Evolutionary conservation across 768 basidiomycete genomes (phyloP).

Genomic region (Crassisporium funariophilum): DNA sequence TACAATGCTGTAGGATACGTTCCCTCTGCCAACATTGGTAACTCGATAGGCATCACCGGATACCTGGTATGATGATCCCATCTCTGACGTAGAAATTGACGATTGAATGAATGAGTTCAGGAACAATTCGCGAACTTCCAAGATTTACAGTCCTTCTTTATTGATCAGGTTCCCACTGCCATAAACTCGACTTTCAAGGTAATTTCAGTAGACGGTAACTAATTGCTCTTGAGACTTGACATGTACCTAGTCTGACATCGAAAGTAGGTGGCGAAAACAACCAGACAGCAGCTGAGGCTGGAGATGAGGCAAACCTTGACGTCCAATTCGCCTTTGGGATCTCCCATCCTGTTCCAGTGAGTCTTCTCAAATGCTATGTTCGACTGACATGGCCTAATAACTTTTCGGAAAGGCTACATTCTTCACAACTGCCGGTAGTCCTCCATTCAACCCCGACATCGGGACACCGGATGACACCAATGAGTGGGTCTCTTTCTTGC

Average conservation of each 20-base stretch:
- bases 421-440: constrained; percentile 60
- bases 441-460: constrained; percentile 56
- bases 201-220: constrained; percentile 57
- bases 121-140: constrained; percentile 50
- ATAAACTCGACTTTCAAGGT: constrained; percentile 51
- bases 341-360: constrained; percentile 55
- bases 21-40: constrained; percentile 43
- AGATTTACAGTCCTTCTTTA: constrained; percentile 54
- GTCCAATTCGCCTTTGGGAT: constrained; percentile 65
- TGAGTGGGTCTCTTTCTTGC: constrained; percentile 27
- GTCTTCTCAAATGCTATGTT: neutral
- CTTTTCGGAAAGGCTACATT: constrained; percentile 41
- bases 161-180: constrained; percentile 47
- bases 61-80: constrained; percentile 46
- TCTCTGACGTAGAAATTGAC: constrained; percentile 42
- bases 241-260: too few relatives aligned
- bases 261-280: constrained; percentile 65
- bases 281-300: constrained; percentile 55
- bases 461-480: constrained; percentile 38
- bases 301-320: constrained; percentile 64
- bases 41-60: constrained; percentile 54
- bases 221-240: too few relatives aligned
- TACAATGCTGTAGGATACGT: constrained; percentile 53
- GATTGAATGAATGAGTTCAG: constrained; percentile 37
- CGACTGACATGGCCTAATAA: neutral